Conservation (phyloP, 2,329 filamentous ascomycete species). For the Pestalotiopsis sp. region DNA sequence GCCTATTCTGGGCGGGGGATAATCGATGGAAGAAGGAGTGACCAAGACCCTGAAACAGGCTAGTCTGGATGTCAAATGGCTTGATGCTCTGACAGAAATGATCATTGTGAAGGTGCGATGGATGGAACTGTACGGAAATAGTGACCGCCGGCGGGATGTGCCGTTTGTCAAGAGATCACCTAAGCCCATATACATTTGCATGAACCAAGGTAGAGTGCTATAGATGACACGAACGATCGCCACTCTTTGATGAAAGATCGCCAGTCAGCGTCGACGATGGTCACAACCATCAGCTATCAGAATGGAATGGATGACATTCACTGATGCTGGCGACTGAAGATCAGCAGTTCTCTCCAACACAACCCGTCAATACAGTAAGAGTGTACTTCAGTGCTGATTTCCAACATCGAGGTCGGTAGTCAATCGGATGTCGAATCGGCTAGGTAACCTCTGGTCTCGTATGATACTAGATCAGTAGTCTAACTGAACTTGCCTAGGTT, state of each 20-base stretch:
- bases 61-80: not conserved
- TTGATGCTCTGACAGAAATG: not conserved
- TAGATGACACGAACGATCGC: not conserved
- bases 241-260: not conserved
- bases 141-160: not conserved
- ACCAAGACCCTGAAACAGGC: not conserved
- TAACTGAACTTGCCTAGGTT: not conserved
- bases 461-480: not conserved
- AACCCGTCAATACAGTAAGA: not conserved
- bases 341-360: not conserved
- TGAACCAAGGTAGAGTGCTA: not conserved
- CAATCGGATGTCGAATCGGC: not conserved
- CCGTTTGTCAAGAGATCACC: not conserved
- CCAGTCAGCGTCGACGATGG: not conserved
- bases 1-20: not conserved
- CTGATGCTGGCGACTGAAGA: not conserved
- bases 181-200: not conserved
- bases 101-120: not conserved
- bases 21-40: not conserved
- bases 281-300: not conserved
- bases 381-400: not conserved
- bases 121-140: not conserved
- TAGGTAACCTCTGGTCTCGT: not conserved
- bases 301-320: not conserved
- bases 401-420: not conserved